Conservation (phyloP, 441 rosid species). For the Manihot esculenta region DNA sequence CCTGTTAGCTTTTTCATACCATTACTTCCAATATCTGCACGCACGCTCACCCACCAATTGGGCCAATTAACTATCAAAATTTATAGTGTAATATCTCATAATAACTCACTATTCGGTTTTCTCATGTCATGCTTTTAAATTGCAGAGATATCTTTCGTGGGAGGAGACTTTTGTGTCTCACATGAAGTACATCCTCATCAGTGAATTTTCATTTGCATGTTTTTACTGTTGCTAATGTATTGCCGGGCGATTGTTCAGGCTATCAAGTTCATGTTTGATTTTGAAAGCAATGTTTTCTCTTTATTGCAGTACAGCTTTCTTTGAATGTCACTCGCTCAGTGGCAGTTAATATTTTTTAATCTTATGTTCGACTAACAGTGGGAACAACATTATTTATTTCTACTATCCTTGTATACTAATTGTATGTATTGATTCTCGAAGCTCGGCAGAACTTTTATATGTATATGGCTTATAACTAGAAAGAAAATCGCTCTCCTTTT, state of each 20-base stretch:
- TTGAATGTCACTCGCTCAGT: constrained; percentile 8
- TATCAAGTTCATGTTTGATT: constrained; percentile 19
- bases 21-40: neutral
- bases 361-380: constrained; percentile 7
- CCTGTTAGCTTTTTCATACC: neutral
- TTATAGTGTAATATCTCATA: neutral
- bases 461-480: neutral
- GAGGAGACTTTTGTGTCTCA: constrained; percentile 50
- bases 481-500: too few relatives aligned
- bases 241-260: constrained; percentile 15
- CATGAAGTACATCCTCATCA: constrained; percentile 26
- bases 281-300: constrained; percentile 14
- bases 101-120: neutral
- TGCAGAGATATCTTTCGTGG: constrained; percentile 78
- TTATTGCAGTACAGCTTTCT: constrained; percentile 5
- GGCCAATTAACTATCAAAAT: neutral
- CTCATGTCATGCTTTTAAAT: constrained; percentile 2
- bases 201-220: neutral
- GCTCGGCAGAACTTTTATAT: neutral
- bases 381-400: neutral
- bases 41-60: neutral
- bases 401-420: constrained; percentile 15
- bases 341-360: constrained; percentile 16
- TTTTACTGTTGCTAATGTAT: neutral
- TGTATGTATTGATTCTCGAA: constrained; percentile 25